phyloP scores from a whole-genome alignment of 768 basidiomycete species.

The Lactarius sanguifluus region DNA sequence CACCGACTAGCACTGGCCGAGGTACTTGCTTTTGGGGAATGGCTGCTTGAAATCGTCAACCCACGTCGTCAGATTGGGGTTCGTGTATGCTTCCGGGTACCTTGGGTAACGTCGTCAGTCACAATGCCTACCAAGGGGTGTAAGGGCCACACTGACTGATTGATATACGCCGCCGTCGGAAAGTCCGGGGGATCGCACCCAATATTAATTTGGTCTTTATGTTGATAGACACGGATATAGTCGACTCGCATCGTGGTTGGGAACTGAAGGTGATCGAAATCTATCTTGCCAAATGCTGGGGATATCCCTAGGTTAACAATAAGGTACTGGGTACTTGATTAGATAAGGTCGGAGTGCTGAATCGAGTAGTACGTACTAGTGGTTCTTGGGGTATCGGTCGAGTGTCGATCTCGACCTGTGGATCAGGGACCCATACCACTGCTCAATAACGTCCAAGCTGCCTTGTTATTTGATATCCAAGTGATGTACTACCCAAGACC shows the following conservation, averaged over 20 bases:
- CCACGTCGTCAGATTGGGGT: conserved; percentile 58
- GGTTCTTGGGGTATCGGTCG: conserved; percentile 46
- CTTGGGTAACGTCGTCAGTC: conserved; percentile 34
- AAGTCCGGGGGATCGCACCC: conserved; percentile 69
- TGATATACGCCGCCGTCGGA: conserved; percentile 78
- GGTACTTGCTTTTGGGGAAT: conserved; percentile 52
- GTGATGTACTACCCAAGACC: conserved; percentile 39
- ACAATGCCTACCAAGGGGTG: not conserved
- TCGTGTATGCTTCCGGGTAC: conserved; percentile 68
- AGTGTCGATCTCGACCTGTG: conserved; percentile 35
- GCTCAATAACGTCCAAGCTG: conserved; percentile 43
- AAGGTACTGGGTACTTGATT: conserved; percentile 43
- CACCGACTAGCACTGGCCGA: conserved; percentile 41
- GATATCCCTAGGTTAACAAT: conserved; percentile 61
- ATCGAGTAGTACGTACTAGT: conserved; percentile 34
- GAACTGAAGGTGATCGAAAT: conserved; percentile 52
- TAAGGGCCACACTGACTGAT: conserved; percentile 49
- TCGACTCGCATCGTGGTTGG: conserved; percentile 69
- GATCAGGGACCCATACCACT: conserved; percentile 40
- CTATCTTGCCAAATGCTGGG: conserved; percentile 56
- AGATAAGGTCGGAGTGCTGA: not conserved
- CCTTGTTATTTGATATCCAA: conserved; percentile 42
- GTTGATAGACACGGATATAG: conserved; percentile 78
- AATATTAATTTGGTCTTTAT: conserved; percentile 46
- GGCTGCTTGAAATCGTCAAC: conserved; percentile 44